Percentiles rank a stretch among this genome's conserved stretches.
Conservation (phyloP, 345 rosid species). For the Viola odorata region DNA sequence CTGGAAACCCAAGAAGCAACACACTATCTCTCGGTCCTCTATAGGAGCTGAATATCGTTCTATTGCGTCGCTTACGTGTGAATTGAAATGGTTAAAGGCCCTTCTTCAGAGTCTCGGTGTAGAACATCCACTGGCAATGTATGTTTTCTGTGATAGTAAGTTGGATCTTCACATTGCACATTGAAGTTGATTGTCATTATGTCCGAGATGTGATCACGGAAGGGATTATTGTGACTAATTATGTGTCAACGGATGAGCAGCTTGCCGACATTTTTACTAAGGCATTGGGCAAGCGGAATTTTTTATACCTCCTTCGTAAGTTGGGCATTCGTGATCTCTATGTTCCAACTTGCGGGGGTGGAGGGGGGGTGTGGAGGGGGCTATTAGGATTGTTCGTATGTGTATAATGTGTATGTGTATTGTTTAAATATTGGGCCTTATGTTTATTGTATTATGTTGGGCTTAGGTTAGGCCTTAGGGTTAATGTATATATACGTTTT, state of each 20-base stretch:
- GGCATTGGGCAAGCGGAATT: neutral
- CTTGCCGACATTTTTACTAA: neutral
- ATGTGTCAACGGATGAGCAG: neutral
- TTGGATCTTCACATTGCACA: neutral
- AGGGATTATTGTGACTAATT: neutral
- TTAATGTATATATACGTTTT: no score
- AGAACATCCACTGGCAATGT: neutral
- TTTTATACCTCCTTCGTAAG: no score
- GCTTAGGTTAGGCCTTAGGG: no score
- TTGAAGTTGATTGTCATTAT: slow-evolving; percentile 1
- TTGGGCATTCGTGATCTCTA: no score
- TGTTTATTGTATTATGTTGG: no score
- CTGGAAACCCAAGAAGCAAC: no score
- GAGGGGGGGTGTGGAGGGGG: no score
- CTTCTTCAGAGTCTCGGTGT: neutral
- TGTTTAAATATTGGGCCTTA: no score
- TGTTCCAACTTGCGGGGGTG: no score
- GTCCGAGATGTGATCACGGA: neutral
- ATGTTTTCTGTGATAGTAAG: no score
- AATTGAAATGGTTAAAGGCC: neutral
- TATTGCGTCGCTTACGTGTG: neutral
- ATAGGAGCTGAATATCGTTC: neutral
- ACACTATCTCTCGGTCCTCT: neutral
- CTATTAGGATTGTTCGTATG: no score
- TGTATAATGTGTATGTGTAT: no score